Evolutionary conservation across 2,329 filamentous ascomycete species (phyloP), one percentile per base, ranked within the genome.

Genomic region (Exophiala lecanii-corni): DNA sequence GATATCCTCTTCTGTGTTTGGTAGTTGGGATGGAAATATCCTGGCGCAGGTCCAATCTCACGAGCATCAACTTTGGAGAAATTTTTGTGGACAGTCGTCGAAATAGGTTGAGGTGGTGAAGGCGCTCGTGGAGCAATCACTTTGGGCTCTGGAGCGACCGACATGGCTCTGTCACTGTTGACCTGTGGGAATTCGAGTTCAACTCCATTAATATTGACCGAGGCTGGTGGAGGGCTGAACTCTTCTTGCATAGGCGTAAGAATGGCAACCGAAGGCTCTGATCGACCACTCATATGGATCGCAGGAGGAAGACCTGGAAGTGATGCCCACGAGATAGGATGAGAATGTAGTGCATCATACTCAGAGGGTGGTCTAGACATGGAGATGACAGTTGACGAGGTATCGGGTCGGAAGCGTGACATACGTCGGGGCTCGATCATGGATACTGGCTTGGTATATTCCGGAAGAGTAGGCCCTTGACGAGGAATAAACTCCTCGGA

Each of bases 231-330:
- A 23, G 54, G 54, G 15, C 47, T 55, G 43, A 53, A 50, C 30
- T 56, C 54, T 35, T 56, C 54, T 32, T 50, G 39, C 54, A 56
- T 56, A 2, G 54, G 51, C n/a, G 39, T 51, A 13, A 56, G 43
- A 6, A 56, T 40, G 3, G 45, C 45, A 35, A 53, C 50, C 0
- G 52, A 50, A 12, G 39, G 36, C 28, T 53, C 45, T 28, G 32
- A 53, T 44, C 52, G 55, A 43, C 36, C 61, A 49, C 50, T 55
- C 50, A 48, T 42, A 53, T 47, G 61, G 53, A 57, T 62, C 49
- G 36, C 44, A 15, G 52, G 46, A 26, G 51, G 51, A n/a, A 50
- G 18, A 2, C 53, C 54, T 2, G 54, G 55, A 13, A 55, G 39
- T 16, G 54, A 53, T n/a, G 39, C 45, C 54, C 53, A 56, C n/a